These are phyloP conservation scores for Paraglomus brasilianum DNA, from an alignment of 192 early-diverging fungal genomes.

Conservation along the genomic window DNA sequence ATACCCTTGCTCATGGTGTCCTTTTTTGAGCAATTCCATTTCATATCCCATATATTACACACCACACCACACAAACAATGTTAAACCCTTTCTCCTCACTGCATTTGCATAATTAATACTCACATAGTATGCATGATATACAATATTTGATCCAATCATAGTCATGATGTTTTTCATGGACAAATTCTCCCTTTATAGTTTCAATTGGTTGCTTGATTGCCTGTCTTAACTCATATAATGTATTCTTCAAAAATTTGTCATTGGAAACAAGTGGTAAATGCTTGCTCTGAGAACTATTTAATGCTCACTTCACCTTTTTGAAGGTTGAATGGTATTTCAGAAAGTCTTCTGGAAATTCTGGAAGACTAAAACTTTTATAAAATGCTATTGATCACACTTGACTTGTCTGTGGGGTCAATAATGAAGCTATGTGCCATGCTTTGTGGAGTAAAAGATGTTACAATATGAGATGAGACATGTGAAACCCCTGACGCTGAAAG, in stretches of 20 bases:
- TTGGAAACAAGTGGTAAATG: neutral
- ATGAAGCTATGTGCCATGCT: too few relatives aligned
- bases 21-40: too few relatives aligned
- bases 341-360: constrained; percentile 20
- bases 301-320: neutral
- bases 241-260: neutral
- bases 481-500: too few relatives aligned
- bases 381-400: too few relatives aligned
- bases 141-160: constrained; percentile 20
- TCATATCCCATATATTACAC: too few relatives aligned
- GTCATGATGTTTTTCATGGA: constrained; percentile 11
- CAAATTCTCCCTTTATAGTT: constrained; percentile 2
- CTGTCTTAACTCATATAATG: neutral
- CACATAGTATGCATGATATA: constrained; percentile 23
- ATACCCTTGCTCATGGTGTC: too few relatives aligned
- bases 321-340: constrained; percentile 6
- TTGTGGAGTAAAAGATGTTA: too few relatives aligned
- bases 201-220: constrained; percentile 7
- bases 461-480: too few relatives aligned
- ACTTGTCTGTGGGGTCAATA: too few relatives aligned
- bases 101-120: constrained; percentile 11
- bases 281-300: neutral
- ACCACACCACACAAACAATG: too few relatives aligned
- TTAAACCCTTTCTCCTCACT: too few relatives aligned
- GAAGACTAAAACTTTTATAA: constrained; percentile 14